These are phyloP conservation scores for Penicillium soppii DNA, from an alignment of 495 filamentous ascomycete genomes.

Conservation along the genomic window DNA sequence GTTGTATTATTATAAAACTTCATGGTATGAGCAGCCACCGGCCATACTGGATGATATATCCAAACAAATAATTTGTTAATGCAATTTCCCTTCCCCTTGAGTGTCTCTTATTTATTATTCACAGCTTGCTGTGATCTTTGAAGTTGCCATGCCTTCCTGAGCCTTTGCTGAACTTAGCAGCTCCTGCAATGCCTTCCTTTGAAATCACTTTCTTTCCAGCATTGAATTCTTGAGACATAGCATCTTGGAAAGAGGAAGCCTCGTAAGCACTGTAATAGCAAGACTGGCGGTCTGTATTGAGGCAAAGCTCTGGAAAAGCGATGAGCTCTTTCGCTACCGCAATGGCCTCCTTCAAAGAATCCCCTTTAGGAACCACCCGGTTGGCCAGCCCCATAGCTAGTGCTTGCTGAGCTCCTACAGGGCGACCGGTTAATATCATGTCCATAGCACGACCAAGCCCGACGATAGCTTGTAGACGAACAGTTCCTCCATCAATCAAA, in stretches of 20 bases:
- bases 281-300: conserved; percentile 39
- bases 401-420: conserved; percentile 45
- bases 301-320: conserved; percentile 43
- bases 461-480: conserved; percentile 46
- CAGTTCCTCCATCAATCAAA: conserved; percentile 50
- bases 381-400: conserved; percentile 48
- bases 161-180: conserved; percentile 40
- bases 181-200: conserved; percentile 41
- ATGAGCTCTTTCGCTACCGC: conserved; percentile 41
- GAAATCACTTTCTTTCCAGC: conserved; percentile 36
- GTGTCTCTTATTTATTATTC: background rate
- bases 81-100: background rate
- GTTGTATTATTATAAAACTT: background rate
- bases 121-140: conserved; percentile 20
- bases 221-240: conserved; percentile 40
- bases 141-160: conserved; percentile 45
- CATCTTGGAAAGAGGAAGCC: conserved; percentile 43
- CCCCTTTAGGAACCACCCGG: conserved; percentile 46
- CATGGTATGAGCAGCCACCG: background rate
- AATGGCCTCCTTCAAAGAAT: conserved; percentile 42
- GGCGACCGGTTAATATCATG: conserved; percentile 50
- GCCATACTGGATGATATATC: background rate
- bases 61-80: conserved; percentile 7
- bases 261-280: conserved; percentile 47
- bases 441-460: conserved; percentile 50